Percentiles rank a stretch among this genome's conserved stretches.
phyloP scores from a whole-genome alignment of 2,329 filamentous ascomycete species.

The Colletotrichum coccodes region DNA sequence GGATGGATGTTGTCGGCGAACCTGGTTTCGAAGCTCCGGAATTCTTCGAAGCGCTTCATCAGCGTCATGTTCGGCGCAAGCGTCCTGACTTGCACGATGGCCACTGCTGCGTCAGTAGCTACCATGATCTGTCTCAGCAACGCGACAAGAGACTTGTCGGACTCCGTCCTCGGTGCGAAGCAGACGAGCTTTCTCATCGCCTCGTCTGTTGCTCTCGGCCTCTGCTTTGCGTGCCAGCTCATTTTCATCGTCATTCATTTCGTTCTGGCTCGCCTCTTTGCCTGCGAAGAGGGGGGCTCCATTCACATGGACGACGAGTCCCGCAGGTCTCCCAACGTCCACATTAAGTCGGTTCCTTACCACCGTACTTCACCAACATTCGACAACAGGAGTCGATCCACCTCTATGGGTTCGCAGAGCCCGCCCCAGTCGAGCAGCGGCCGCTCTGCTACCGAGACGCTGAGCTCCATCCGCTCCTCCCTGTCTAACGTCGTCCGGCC shows the following conservation, averaged over 20 bases:
- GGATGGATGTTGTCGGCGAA: conserved; percentile 44
- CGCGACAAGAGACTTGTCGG: conserved; percentile 39
- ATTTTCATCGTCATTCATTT: conserved; percentile 59
- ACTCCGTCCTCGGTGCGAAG: conserved; percentile 45
- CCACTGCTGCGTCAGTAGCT: conserved; percentile 56
- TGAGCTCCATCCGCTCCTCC: conserved; percentile 60
- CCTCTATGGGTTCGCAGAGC: conserved; percentile 49
- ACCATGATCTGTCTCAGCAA: conserved; percentile 54
- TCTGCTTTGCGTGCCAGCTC: conserved; percentile 59
- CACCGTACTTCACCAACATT: conserved; percentile 51
- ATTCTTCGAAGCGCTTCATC: conserved; percentile 37
- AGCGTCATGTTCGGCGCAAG: conserved; percentile 49
- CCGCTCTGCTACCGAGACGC: conserved; percentile 55
- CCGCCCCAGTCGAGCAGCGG: conserved; percentile 58
- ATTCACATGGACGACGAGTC: conserved; percentile 46
- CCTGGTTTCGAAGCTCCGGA: conserved; percentile 36
- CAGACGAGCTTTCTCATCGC: conserved; percentile 53
- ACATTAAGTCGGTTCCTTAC: conserved; percentile 65
- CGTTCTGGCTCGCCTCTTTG: conserved; percentile 46
- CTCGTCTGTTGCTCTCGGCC: conserved; percentile 54
- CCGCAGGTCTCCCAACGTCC: conserved; percentile 42
- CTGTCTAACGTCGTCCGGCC: conserved; percentile 62
- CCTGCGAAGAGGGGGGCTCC: conserved; percentile 39
- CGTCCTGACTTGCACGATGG: conserved; percentile 53
- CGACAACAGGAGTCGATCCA: conserved; percentile 32